phyloP scores from a whole-genome alignment of 495 filamentous ascomycete genomes.

The Podospora anserina region DNA sequence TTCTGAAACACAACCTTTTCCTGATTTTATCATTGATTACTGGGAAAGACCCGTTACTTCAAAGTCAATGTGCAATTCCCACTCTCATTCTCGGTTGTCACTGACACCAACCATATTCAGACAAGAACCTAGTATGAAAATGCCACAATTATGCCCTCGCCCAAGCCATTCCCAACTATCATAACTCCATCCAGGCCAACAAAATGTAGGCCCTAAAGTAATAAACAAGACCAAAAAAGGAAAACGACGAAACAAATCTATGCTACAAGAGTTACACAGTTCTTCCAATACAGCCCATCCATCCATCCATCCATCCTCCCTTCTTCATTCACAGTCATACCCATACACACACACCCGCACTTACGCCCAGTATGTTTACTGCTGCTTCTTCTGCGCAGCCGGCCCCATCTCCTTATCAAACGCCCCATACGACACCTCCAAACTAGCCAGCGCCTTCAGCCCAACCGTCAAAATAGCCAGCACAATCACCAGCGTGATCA shows the following conservation, averaged over 20 bases:
- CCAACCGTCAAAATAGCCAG: constrained; percentile 74
- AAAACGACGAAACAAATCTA: constrained; percentile 11
- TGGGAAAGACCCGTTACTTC: no score
- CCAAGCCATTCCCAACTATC: neutral
- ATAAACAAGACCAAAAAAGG: neutral
- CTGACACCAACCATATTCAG: no score
- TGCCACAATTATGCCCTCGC: neutral
- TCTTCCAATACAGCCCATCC: constrained; percentile 7
- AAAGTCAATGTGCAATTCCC: no score
- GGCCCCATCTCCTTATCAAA: constrained; percentile 96
- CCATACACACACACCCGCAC: neutral
- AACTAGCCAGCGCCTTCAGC: constrained; percentile 67
- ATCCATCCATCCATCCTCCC: neutral
- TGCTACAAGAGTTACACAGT: constrained; percentile 15
- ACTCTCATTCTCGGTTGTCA: no score
- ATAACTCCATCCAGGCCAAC: neutral
- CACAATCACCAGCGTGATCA: constrained; percentile 60
- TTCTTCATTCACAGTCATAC: neutral
- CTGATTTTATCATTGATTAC: no score
- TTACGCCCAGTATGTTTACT: constrained; percentile 12
- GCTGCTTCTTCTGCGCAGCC: constrained; percentile 79
- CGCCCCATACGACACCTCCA: constrained; percentile 86
- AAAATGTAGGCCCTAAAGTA: neutral
- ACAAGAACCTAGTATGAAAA: neutral
- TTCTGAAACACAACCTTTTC: neutral